Conservation (phyloP, 352 stramenopile genomes). For the Globisporangium barbulae region DNA sequence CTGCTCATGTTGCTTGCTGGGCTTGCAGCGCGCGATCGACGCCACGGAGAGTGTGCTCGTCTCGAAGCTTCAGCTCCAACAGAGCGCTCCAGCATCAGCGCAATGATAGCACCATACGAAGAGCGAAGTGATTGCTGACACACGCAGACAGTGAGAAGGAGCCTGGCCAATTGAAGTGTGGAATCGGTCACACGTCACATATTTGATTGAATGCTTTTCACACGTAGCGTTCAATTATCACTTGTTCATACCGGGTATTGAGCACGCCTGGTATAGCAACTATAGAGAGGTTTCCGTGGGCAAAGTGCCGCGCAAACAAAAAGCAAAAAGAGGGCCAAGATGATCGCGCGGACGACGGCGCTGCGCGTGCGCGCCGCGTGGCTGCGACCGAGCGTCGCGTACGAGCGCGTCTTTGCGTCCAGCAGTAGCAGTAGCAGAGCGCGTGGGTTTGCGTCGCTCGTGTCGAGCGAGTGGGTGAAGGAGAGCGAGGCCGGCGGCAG, state of each 20-base stretch:
- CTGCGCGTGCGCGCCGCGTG: background rate
- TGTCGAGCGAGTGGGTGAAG: conserved; percentile 39
- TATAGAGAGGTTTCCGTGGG: too few relatives aligned
- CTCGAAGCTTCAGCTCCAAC: conserved; percentile 44
- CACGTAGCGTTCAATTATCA: too few relatives aligned
- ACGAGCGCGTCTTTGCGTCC: background rate
- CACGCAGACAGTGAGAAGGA: background rate
- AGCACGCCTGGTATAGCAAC: background rate
- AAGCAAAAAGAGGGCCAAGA: background rate
- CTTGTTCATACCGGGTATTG: background rate
- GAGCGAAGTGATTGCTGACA: background rate
- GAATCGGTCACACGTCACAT: conserved; percentile 24
- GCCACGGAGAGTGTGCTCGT: conserved; percentile 51
- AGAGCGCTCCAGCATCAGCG: background rate
- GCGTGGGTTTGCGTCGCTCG: conserved; percentile 32
- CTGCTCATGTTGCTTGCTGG: background rate
- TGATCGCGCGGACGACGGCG: background rate
- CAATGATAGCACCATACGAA: background rate
- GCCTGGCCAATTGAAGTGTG: background rate
- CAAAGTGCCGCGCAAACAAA: background rate
- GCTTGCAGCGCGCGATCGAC: conserved; percentile 40
- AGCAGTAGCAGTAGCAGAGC: conserved; percentile 34
- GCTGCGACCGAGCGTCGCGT: background rate
- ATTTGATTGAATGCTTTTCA: conserved; percentile 3
- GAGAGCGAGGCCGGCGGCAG: conserved; percentile 16